Base-by-base conservation (phyloP, 225 moss, liverwort and hornwort genomes). In the Pleurozium schreberi region DNA sequence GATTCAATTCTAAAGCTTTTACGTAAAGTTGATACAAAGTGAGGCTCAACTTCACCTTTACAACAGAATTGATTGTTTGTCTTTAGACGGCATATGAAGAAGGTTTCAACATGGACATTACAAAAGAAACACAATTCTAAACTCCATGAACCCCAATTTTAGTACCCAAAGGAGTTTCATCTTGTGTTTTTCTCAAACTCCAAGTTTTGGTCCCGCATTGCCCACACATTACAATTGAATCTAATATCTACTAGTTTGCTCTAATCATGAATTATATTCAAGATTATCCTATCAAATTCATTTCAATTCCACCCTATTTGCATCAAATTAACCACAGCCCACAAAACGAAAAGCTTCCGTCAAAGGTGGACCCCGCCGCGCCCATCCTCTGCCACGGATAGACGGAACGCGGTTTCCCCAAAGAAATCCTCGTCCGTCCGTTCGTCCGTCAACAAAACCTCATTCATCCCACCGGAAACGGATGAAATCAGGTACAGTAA, bases 201-300 rank as follows among this genome's bases (percentile, higher is more conserved):
- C 4, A 0, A 0, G 1, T 6, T 8, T 0, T 40, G 0, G 11
- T 25, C 26, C 9, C 0, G 7, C 3, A 43, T 16, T 43, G 8
- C 15, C 15, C 4, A 43, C 27, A 27, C 27, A 27, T 71, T 30
- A 11, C 2, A 1, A 74, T 18, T 18, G 31, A 11, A 3, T 74
- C 18, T 47, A 47, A 11, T 30, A 74, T 74, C 18, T 53, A 36
- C 18, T 53, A 36, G 15, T 53, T 53, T 15, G 7, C 8, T 14
- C 3, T 53, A 23, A 22, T 23, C 2, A 9, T 38, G 14, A 4
- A 53, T 22, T 50, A 4, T 21, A 52, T 21, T 52, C 3, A 1
- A 76, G 53, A 36, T 50, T 36, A 52, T 53, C 21, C 20, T 20
- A 6, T 18, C 33, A 30, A 47, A 18, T 17, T 45, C 43, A 71